A percentile compares a stretch with the other conserved stretches of the same genome.
phyloP scores from a whole-genome alignment of 805 yeast genomes.

The Metschnikowia kofuensis region DNA sequence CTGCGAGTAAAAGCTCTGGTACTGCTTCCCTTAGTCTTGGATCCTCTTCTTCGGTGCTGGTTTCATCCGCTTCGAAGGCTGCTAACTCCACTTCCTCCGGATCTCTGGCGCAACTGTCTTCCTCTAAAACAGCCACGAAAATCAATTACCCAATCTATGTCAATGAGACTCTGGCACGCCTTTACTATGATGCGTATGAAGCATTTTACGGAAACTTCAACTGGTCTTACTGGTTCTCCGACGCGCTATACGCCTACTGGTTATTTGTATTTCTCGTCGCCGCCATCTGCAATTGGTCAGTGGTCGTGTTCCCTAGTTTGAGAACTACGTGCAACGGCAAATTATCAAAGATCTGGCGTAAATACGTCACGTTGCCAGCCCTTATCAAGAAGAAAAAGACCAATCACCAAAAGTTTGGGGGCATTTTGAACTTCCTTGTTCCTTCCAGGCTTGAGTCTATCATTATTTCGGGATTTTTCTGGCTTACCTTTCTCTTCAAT shows the following conservation, averaged over 20 bases:
- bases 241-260: conserved; percentile 14
- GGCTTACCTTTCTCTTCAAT: conserved; percentile 11
- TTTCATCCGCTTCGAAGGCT: neutral
- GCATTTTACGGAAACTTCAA: conserved; percentile 11
- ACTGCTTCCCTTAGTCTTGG: neutral
- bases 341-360: conserved; percentile 33
- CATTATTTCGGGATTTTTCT: conserved; percentile 20
- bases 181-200: conserved; percentile 4
- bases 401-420: conserved; percentile 20
- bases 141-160: conserved; percentile 12
- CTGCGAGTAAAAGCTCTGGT: neutral
- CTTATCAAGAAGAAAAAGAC: conserved; percentile 27
- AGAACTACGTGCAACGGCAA: conserved; percentile 19
- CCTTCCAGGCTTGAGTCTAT: conserved; percentile 23
- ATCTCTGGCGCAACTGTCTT: neutral
- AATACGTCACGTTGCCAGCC: conserved; percentile 40
- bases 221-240: conserved; percentile 12
- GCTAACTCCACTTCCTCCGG: neutral
- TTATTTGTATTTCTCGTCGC: conserved; percentile 13
- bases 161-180: conserved; percentile 4
- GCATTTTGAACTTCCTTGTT: conserved; percentile 28
- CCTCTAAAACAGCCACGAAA: neutral
- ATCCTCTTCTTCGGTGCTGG: neutral
- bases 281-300: conserved; percentile 14
- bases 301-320: conserved; percentile 12